Evolutionary conservation across 768 basidiomycete species (phyloP), one percentile per base, ranked within the genome.

Genomic region (Sporobolomyces pararoseus): DNA sequence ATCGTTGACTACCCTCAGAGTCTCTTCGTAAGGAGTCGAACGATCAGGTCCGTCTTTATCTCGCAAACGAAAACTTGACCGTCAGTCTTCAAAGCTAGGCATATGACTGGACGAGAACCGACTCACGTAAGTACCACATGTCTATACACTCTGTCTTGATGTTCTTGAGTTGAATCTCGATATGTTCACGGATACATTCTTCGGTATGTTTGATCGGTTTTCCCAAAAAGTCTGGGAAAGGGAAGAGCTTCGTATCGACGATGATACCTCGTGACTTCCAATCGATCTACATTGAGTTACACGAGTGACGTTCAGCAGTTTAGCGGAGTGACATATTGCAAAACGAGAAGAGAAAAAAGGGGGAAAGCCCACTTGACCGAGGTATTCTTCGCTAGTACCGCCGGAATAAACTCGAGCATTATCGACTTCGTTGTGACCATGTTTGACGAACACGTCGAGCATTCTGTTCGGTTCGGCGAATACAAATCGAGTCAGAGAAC

Each of bases 171-270:
- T 79, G 80, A 34, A 73, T 65, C 39, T 80, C 72, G 35, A 79
- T 70, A 42, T 78, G 74, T 59, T 78, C 79, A 63, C 82, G 79
- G 29, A 84, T 70, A 42, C 80, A 80, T 75, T 77, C 77, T 65
- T 58, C 35, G 1, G 59, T 59, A 27, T 67, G 60, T 32, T 50
- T 64, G 57, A 68, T 60, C 7, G 46, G 5, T 7, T 61, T 29
- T 9, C 21, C 58, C 23, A 29, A 37, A 32, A 42, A 60, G 27
- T 27, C n/a, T 27, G 25, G 46, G 44, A 51, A 69, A 76, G 0
- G 86, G 85, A 68, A 83, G 23, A 85, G 82, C 76, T 88, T 88
- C 0, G 86, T 87, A 50, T 86, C 85, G 50, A 87, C 79, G 65
- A 82, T 81, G 31, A 87, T 75, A 0, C 85, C 85, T 42, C 84